A percentile compares a stretch with the other conserved stretches of the same genome.
Evolutionary conservation across 306 rosid genomes (phyloP).

Genomic region (Vicia villosa): DNA sequence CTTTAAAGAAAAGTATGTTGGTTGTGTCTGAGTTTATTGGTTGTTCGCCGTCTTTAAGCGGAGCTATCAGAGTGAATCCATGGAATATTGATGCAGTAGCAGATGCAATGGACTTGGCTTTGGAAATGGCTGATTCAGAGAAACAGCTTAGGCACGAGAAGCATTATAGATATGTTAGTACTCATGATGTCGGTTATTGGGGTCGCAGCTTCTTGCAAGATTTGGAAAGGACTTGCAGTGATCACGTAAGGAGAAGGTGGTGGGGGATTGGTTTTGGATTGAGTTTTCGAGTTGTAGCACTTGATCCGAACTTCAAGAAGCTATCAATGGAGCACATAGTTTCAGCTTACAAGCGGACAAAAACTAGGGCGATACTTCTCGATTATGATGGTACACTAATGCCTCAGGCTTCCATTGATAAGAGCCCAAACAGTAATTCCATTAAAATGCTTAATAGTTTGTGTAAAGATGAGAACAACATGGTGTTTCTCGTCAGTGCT

Average conservation of each 20-base stretch:
- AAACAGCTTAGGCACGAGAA: slow-evolving; percentile 89
- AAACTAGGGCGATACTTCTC: slow-evolving; percentile 70
- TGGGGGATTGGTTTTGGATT: slow-evolving; percentile 92
- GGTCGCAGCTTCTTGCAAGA: slow-evolving; percentile 85
- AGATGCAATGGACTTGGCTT: slow-evolving; percentile 80
- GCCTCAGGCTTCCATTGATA: slow-evolving; percentile 72
- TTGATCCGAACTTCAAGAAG: slow-evolving; percentile 79
- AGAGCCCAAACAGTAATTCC: slow-evolving; percentile 61
- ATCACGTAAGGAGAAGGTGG: slow-evolving; percentile 69
- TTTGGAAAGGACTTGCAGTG: slow-evolving; percentile 76
- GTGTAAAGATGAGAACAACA: slow-evolving; percentile 65
- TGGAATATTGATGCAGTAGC: slow-evolving; percentile 91
- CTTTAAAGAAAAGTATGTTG: slow-evolving; percentile 67
- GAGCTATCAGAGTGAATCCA: slow-evolving; percentile 86
- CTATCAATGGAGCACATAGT: slow-evolving; percentile 78
- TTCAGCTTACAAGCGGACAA: slow-evolving; percentile 67
- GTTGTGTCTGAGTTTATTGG: slow-evolving; percentile 91
- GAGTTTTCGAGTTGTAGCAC: slow-evolving; percentile 84
- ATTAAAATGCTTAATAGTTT: slow-evolving; percentile 59
- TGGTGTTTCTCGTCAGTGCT: slow-evolving; percentile 79
- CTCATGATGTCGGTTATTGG: slow-evolving; percentile 90
- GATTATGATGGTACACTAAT: slow-evolving; percentile 84
- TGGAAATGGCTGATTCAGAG: slow-evolving; percentile 71
- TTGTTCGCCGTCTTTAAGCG: slow-evolving; percentile 86
- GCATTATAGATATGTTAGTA: slow-evolving; percentile 84